Evolutionary conservation across 2,329 filamentous ascomycete genomes (phyloP), one percentile per base, ranked within the genome.

Genomic region (Orbilia blumenaviensis): DNA sequence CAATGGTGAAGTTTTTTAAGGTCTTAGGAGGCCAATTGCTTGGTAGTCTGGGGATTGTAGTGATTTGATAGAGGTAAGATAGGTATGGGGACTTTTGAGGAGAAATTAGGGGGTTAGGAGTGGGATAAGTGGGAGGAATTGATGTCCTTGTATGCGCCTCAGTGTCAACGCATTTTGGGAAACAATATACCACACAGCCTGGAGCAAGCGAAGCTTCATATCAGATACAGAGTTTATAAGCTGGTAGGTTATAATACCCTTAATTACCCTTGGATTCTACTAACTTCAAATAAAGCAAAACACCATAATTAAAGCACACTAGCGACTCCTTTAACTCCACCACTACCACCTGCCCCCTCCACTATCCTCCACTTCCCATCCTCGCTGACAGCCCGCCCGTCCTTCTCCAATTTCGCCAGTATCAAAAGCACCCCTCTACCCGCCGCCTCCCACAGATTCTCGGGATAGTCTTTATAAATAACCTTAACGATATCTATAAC

Each of bases 401-500:
- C 95, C 10, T 83, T 84, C 81, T 89, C 84, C 78, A 99, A 84
- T 85, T 98, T 98, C 69, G 86, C 84, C 78, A 99, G 82, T 66
- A 98, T 91, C 84, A 94, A 91, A 77, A 90, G 77, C 5, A 97
- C 85, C 0, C 94, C 93, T 42, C 87, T 86, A 77, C 92, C 89
- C 0, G 95, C 95, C 7, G 94, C 90, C 9, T 86, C 81, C 82
- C 94, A 91, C 78, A 98, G 84, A 80, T 86, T 88, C 81, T 91
- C 89, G 0, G 92, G 90, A 21, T 96, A 90, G 80, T 92, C 89
- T 63, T 86, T 87, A 82, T 99, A 99, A 34, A 99, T 92, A 32
- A 91, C 85, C 82, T 91, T 92, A n/a, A 97, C 94, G 78, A 98
- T 85, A 72, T 94, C 92, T 87, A 93, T 90, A 7, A 89, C 86